A percentile compares a stretch with the other conserved stretches of the same genome.
These are phyloP conservation scores for Volvariella volvacea DNA, from an alignment of 1,284 basidiomycete genomes.

Conservation along the genomic window DNA sequence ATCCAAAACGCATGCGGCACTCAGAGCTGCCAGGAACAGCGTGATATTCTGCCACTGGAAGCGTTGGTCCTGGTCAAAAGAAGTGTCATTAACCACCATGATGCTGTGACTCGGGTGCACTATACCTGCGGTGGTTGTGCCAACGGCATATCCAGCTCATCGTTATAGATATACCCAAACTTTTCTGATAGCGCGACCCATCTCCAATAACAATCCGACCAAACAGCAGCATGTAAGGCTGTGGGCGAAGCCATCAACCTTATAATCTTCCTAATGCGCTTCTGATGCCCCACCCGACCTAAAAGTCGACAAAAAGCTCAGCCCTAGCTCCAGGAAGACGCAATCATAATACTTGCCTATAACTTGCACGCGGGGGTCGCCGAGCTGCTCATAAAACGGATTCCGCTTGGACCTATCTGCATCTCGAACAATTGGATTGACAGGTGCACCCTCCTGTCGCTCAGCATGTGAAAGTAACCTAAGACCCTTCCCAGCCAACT, in stretches of 20 bases:
- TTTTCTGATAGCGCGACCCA: slow-evolving; percentile 53
- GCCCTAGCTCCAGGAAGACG: not conserved
- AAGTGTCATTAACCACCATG: slow-evolving; percentile 6
- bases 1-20: slow-evolving; percentile 59
- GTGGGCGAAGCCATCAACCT: slow-evolving; percentile 58
- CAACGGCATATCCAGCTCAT: no score
- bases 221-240: slow-evolving; percentile 65
- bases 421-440: slow-evolving; percentile 40
- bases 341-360: slow-evolving; percentile 42
- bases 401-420: slow-evolving; percentile 63
- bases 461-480: slow-evolving; percentile 63
- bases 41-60: slow-evolving; percentile 87
- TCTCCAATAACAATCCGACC: slow-evolving; percentile 75
- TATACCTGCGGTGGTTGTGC: no score
- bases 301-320: slow-evolving; percentile 19
- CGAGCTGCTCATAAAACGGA: slow-evolving; percentile 70
- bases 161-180: slow-evolving; percentile 26
- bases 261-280: slow-evolving; percentile 68
- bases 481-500: slow-evolving; percentile 60
- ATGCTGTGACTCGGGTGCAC: not conserved
- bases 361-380: slow-evolving; percentile 62
- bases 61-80: slow-evolving; percentile 54
- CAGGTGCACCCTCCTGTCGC: slow-evolving; percentile 47
- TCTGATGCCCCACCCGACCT: slow-evolving; percentile 76
- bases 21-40: slow-evolving; percentile 72